Evolutionary conservation across 805 yeast species (phyloP), one percentile per base, ranked within the genome.

Genomic region (Starmerella geochares): DNA sequence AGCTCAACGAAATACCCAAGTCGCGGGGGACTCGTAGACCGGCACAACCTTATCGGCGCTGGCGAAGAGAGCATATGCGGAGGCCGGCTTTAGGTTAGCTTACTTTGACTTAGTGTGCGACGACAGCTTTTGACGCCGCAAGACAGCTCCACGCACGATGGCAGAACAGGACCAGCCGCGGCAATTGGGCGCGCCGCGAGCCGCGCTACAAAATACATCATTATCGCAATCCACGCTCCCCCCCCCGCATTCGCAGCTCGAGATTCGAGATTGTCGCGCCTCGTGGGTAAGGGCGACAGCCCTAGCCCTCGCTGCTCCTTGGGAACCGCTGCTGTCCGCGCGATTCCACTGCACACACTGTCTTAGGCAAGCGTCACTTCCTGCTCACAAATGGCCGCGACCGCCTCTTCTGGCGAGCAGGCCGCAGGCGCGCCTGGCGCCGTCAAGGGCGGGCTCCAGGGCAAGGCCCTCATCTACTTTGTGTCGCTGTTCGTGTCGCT

Each of bases 401-500:
- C 41, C 41, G 41, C 29, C 41, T 3, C 8, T 9, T 7, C 41
- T 14, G 41, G 41, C 28, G 41, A 40, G 44, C 44, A 25, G 32
- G 33, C 23, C 33, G 44, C 24, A 16, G 24, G 16, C 17, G 24
- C 24, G 16, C 24, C 32, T n/a, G 44, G n/a, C 46, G 27, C 29
- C 39, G 27, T 10, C 29, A 27, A 16, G 36, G 4, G 29, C 29
- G 52, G 45, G 36, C 59, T 66, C 23, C 55, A 61, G 2, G 71
- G 71, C 33, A 64, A 65, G 53, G 63, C 64, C 33, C 57, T 68
- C 54, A 60, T 68, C 29, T 70, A 71, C 55, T 70, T 70, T 54
- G 70, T 73, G 20, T 62, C 70, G 23, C 61, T 70, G 25, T 71
- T 71, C 53, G 74, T 70, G 33, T 68, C 72, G 17, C 60, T 70